Evolutionary conservation across 164 flowering plant species (phyloP).

Genomic region (Piper longum): DNA sequence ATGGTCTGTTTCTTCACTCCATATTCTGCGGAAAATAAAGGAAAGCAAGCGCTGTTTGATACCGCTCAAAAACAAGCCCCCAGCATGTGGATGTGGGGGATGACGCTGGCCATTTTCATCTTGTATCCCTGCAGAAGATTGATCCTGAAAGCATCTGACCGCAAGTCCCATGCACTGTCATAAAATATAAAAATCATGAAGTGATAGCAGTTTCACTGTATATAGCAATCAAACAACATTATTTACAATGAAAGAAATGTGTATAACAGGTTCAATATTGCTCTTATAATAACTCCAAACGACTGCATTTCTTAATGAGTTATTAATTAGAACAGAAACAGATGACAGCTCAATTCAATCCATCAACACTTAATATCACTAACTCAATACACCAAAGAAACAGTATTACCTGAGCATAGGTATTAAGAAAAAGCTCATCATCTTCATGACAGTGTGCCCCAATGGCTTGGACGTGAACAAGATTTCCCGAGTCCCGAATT

Average conservation of each 20-base stretch:
- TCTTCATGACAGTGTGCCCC: conserved; percentile 89
- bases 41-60: conserved; percentile 95
- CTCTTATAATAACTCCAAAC: no score
- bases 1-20: conserved; percentile 75
- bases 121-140: conserved; percentile 17
- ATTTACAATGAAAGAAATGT: no score
- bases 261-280: no score
- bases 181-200: no score
- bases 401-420: conserved; percentile 61
- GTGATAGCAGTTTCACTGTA: not conserved
- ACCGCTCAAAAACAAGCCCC: conserved; percentile 55
- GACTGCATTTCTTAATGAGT: no score
- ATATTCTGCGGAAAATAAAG: conserved; percentile 61
- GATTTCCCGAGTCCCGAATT: conserved; percentile 76
- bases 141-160: conserved; percentile 28
- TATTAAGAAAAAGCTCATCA: conserved; percentile 86
- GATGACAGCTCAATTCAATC: no score
- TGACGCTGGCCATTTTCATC: conserved; percentile 27
- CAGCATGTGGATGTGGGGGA: conserved; percentile 20
- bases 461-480: conserved; percentile 72
- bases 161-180: conserved; percentile 32
- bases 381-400: not conserved
- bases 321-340: no score
- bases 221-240: no score
- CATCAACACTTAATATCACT: no score